Conservation (phyloP, 1,284 basidiomycete species). For the Phellopilus nigrolimitatus region DNA sequence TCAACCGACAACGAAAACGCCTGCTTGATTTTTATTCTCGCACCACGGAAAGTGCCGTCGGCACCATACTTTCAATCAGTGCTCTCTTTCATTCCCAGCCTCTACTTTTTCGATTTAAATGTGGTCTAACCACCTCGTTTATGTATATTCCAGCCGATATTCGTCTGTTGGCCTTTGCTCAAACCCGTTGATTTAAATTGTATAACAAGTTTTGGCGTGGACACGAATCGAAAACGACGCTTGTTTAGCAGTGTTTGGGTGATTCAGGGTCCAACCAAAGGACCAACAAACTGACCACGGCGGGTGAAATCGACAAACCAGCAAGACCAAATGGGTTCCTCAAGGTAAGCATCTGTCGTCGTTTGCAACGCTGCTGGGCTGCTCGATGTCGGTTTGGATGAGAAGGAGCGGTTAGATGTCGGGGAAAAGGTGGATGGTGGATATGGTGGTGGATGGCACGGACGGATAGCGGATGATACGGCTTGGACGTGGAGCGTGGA, state of each 20-base stretch:
- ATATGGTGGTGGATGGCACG: slow-evolving; percentile 7
- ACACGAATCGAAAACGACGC: slow-evolving; percentile 8
- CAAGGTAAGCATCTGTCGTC: slow-evolving; percentile 23
- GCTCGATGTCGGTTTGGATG: slow-evolving; percentile 7
- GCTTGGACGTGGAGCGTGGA: too few relatives aligned
- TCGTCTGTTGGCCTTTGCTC: too few relatives aligned
- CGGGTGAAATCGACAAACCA: slow-evolving; percentile 32
- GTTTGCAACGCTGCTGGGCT: not conserved
- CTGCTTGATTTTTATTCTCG: not conserved
- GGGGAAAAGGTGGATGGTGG: slow-evolving; percentile 21
- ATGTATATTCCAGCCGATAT: too few relatives aligned
- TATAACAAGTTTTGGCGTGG: not conserved
- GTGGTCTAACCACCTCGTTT: too few relatives aligned
- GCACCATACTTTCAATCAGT: too few relatives aligned
- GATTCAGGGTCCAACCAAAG: too few relatives aligned
- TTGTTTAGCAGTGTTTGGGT: too few relatives aligned
- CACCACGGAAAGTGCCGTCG: too few relatives aligned
- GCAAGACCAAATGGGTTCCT: slow-evolving; percentile 59
- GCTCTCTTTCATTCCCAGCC: too few relatives aligned
- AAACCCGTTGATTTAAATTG: not conserved
- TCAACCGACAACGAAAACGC: slow-evolving; percentile 19
- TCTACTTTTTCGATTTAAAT: too few relatives aligned
- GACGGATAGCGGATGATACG: not conserved
- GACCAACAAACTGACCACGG: slow-evolving; percentile 8
- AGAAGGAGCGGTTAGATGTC: slow-evolving; percentile 17